Conservation (phyloP, 805 yeast genomes). For the Lipomyces sp. region DNA sequence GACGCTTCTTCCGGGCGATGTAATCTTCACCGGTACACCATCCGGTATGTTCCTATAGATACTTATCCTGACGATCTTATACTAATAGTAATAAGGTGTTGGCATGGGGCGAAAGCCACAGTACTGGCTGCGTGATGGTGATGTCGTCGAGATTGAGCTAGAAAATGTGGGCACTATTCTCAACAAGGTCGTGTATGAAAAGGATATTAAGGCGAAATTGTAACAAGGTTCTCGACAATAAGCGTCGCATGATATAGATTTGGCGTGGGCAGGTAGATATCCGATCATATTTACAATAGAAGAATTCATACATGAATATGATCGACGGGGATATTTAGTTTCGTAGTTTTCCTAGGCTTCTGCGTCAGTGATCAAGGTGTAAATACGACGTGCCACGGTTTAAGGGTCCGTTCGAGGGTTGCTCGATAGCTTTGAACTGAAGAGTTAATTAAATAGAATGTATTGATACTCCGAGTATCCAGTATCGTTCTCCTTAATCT, state of each 20-base stretch:
- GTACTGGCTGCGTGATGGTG: constrained; percentile 53
- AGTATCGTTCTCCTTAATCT: no score
- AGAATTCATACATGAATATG: no score
- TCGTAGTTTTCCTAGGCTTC: no score
- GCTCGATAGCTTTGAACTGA: no score
- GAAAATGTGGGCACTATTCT: constrained; percentile 52
- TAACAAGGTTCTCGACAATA: not conserved
- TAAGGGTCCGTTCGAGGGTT: no score
- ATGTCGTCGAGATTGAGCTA: constrained; percentile 51
- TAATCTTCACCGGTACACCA: constrained; percentile 63
- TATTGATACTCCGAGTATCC: no score
- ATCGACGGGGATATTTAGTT: no score
- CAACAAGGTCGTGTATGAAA: constrained; percentile 49
- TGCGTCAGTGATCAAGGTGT: no score
- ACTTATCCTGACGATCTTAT: not conserved
- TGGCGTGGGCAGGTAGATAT: not conserved
- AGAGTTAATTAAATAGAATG: no score
- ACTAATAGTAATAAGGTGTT: constrained; percentile 47
- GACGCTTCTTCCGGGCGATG: constrained; percentile 58
- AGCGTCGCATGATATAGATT: not conserved
- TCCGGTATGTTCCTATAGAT: constrained; percentile 35
- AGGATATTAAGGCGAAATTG: constrained; percentile 40
- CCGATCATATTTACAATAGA: no score
- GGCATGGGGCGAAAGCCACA: constrained; percentile 55
- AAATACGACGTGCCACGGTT: no score